Evolutionary conservation across 2,329 filamentous ascomycete genomes (phyloP).

Genomic region (Lachnellula hyalina): DNA sequence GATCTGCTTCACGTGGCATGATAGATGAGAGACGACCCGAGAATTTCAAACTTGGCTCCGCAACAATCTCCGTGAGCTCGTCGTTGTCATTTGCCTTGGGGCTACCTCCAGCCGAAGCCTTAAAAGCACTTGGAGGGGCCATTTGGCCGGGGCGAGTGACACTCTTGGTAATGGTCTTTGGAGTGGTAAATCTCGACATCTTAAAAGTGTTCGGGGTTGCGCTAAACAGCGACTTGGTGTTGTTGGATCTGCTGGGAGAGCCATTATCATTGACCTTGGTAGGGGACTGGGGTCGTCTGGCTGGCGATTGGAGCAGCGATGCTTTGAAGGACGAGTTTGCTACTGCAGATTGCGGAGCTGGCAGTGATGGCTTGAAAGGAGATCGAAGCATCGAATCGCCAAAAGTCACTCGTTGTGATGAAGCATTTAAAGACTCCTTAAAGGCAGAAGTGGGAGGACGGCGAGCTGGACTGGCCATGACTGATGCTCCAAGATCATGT

Average conservation of each 20-base stretch:
- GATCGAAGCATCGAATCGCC: conserved; percentile 25
- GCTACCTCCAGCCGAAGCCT: conserved; percentile 5
- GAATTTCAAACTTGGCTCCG: conserved; percentile 27
- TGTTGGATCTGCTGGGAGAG: conserved; percentile 24
- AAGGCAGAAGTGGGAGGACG: conserved; percentile 46
- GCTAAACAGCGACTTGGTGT: conserved; percentile 13
- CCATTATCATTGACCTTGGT: conserved; percentile 27
- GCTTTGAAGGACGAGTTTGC: conserved; percentile 22
- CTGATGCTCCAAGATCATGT: conserved; percentile 35
- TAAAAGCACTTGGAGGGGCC: conserved; percentile 15
- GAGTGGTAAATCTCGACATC: conserved; percentile 29
- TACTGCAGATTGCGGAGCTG: conserved; percentile 17
- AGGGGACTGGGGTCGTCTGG: conserved; percentile 30
- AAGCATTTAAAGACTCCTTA: conserved; percentile 52
- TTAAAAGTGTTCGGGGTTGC: conserved; percentile 28
- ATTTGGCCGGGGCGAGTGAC: conserved; percentile 19
- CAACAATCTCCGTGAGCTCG: background rate
- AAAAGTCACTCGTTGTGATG: conserved; percentile 42
- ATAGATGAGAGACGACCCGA: conserved; percentile 36
- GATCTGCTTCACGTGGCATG: conserved; percentile 33
- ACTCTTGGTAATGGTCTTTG: conserved; percentile 25
- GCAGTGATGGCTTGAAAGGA: conserved; percentile 27
- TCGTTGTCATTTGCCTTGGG: background rate
- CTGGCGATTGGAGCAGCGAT: conserved; percentile 31
- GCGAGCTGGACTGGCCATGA: conserved; percentile 51